Conservation (phyloP, 164 flowering plant species). For the Protea cynaroides region DNA sequence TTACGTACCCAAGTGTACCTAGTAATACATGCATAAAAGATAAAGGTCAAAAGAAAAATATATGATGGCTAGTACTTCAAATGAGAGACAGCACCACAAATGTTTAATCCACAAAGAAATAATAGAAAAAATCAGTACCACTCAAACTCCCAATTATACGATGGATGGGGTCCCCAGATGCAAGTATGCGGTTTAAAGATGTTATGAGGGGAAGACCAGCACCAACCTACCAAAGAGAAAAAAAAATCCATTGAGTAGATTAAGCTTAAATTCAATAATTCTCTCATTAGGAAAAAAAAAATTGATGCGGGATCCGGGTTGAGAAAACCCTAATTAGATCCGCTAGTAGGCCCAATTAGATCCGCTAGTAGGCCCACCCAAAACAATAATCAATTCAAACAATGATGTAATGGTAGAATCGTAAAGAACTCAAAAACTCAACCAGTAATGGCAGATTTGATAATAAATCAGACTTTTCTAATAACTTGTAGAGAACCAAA, state of each 20-base stretch:
- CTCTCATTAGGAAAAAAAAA: too few species aligned
- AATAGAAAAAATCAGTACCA: slow-evolving; percentile 37
- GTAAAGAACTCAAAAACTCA: too few species aligned
- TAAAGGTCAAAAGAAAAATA: slow-evolving; percentile 7
- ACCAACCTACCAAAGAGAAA: slow-evolving; percentile 60
- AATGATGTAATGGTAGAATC: too few species aligned
- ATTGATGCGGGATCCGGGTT: too few species aligned
- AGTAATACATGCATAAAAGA: slow-evolving; percentile 10
- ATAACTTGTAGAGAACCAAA: too few species aligned
- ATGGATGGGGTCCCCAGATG: slow-evolving; percentile 71
- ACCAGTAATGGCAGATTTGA: too few species aligned
- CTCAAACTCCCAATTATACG: slow-evolving; percentile 81
- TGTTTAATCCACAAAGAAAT: not conserved
- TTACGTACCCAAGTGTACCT: slow-evolving; percentile 95
- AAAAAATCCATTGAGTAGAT: not conserved
- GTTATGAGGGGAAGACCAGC: slow-evolving; percentile 95
- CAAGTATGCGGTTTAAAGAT: slow-evolving; percentile 60
- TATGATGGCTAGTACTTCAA: not conserved
- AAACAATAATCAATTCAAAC: too few species aligned
- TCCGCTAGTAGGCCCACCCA: too few species aligned
- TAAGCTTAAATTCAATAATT: not conserved
- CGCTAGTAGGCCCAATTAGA: too few species aligned
- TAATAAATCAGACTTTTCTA: too few species aligned
- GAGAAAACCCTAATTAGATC: too few species aligned
- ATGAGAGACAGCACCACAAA: not conserved